Evolutionary conservation across 148 eudicot species (phyloP).

Genomic region (Cornus controversa): DNA sequence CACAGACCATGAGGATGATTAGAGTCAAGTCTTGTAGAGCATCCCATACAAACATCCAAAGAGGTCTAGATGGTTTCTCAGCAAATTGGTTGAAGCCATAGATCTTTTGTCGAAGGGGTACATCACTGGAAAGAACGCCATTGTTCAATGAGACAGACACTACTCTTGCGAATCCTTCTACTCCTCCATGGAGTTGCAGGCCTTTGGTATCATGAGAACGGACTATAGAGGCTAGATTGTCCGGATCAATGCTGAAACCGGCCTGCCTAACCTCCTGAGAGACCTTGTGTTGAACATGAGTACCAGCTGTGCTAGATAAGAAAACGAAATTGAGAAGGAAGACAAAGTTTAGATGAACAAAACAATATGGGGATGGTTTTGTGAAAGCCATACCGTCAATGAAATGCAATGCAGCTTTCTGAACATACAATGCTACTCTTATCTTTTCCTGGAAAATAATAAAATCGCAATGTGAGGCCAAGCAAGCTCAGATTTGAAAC

Average conservation of each 20-base stretch:
- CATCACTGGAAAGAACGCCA: constrained; percentile 41
- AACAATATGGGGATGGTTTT: not conserved
- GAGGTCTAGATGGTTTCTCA: constrained; percentile 60
- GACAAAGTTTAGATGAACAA: not conserved
- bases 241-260: constrained; percentile 59
- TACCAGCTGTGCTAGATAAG: constrained; percentile 41
- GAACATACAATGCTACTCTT: constrained; percentile 71
- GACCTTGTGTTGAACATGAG: constrained; percentile 26
- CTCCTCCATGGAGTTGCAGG: constrained; percentile 51
- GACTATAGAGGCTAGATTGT: constrained; percentile 56
- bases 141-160: constrained; percentile 36
- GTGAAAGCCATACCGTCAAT: constrained; percentile 53
- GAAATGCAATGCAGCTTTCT: constrained; percentile 77
- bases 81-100: constrained; percentile 54
- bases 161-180: constrained; percentile 49
- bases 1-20: constrained; percentile 73
- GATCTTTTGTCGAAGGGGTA: constrained; percentile 36
- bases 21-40: constrained; percentile 78
- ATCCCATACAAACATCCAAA: constrained; percentile 78
- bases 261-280: constrained; percentile 52
- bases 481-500: not conserved
- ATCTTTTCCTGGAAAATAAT: constrained; percentile 63
- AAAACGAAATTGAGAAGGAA: constrained; percentile 2
- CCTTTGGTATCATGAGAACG: constrained; percentile 40
- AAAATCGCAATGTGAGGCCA: not conserved